A percentile compares a stretch with the other conserved stretches of the same genome.
Conservation (phyloP, 371 early-diverging fungal genomes). For the Dinochytrium kinnereticum region DNA sequence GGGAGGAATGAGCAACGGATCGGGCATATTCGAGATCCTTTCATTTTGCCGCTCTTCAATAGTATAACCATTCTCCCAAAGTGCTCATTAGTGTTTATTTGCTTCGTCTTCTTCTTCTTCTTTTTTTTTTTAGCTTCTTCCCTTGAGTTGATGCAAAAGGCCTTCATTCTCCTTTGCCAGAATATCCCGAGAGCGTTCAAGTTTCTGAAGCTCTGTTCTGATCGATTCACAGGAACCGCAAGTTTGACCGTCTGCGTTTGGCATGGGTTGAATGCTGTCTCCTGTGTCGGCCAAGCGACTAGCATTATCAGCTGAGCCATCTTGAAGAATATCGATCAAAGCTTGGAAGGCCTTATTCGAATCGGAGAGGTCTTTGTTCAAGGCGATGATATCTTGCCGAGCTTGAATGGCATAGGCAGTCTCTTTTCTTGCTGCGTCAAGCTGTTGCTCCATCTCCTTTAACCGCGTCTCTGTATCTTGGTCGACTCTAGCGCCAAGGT, state of each 20-base stretch:
- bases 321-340: background rate
- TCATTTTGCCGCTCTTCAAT: too few species aligned
- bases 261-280: background rate
- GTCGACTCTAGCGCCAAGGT: too few species aligned
- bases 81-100: background rate
- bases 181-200: too few species aligned
- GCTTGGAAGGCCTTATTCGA: background rate
- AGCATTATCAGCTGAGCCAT: background rate
- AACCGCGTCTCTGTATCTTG: too few species aligned
- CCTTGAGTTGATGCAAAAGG: background rate
- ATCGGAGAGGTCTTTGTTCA: background rate
- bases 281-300: background rate
- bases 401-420: background rate
- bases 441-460: background rate
- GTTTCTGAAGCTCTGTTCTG: background rate
- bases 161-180: background rate
- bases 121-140: background rate
- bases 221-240: background rate
- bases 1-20: too few species aligned
- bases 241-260: background rate
- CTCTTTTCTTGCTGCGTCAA: background rate
- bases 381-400: background rate
- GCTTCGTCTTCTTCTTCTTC: too few species aligned
- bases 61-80: background rate
- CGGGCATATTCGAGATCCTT: too few species aligned